Evolutionary conservation across 169 alveolate genomes (phyloP).

Genomic region (Blepharisma undulans): DNA sequence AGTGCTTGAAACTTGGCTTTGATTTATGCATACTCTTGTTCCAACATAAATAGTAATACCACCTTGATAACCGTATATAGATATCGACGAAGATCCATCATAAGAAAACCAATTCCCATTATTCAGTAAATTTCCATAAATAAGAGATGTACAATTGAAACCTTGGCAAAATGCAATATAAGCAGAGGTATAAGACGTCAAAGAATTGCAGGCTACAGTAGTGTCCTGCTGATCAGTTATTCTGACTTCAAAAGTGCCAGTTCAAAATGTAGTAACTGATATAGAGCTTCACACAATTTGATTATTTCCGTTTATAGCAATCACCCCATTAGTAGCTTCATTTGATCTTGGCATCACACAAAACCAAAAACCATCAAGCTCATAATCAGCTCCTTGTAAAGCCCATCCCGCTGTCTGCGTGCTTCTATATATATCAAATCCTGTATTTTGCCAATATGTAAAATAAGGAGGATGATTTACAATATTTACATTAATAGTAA

Average conservation of each 20-base stretch:
- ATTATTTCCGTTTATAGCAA: not conserved
- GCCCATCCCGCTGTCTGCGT: not conserved
- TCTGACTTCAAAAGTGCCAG: not conserved
- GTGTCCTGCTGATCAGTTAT: not conserved
- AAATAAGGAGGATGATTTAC: constrained; percentile 3
- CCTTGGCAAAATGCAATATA: not conserved
- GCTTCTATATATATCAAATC: not conserved
- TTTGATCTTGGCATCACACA: not conserved
- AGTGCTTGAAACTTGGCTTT: not conserved
- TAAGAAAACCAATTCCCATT: not conserved
- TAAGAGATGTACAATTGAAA: not conserved
- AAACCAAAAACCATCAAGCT: not conserved
- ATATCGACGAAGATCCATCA: not conserved
- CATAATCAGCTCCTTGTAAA: not conserved
- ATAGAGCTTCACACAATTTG: not conserved
- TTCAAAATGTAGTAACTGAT: not conserved
- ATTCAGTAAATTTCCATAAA: not conserved
- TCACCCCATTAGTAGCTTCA: not conserved
- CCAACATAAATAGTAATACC: not conserved
- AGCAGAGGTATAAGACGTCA: not conserved
- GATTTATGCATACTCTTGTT: not conserved
- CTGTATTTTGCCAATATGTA: not conserved
- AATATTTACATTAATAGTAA: not conserved
- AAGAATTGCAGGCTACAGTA: not conserved
- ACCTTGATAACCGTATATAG: not conserved